Evolutionary conservation across 1,284 basidiomycete species (phyloP).

Genomic region (Sphagnurus paluster): DNA sequence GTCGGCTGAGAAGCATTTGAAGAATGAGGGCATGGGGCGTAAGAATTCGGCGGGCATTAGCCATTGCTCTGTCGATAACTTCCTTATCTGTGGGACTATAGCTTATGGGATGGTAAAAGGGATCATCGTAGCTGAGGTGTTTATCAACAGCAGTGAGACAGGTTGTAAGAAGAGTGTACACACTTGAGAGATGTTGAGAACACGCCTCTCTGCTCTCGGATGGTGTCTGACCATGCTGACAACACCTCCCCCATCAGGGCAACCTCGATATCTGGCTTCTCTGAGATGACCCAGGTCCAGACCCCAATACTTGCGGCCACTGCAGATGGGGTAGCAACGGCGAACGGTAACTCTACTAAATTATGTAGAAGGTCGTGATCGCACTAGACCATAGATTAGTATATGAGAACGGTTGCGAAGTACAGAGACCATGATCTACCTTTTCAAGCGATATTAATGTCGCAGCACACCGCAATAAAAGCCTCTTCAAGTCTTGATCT

Average conservation of each 20-base stretch:
- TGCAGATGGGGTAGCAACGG: conserved; percentile 85
- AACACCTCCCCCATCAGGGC: conserved; percentile 85
- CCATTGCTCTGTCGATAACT: conserved; percentile 73
- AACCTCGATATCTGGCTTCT: conserved; percentile 75
- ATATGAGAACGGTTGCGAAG: conserved; percentile 1
- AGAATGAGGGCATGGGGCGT: conserved; percentile 85
- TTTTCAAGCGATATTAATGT: conserved; percentile 70
- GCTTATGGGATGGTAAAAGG: conserved; percentile 84
- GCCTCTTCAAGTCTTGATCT: conserved; percentile 79
- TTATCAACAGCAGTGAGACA: conserved; percentile 6
- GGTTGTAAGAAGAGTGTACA: conserved; percentile 25
- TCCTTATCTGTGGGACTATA: conserved; percentile 93
- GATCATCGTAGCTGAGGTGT: conserved; percentile 78
- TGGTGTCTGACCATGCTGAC: conserved; percentile 85
- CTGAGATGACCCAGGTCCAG: conserved; percentile 96
- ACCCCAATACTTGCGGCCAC: conserved; percentile 89
- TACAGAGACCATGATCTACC: conserved; percentile 29
- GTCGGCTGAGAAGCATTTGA: conserved; percentile 89
- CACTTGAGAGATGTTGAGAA: conserved; percentile 84
- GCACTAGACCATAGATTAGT: conserved; percentile 53
- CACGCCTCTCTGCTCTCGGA: conserved; percentile 76
- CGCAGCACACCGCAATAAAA: conserved; percentile 88
- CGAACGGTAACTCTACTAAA: conserved; percentile 87
- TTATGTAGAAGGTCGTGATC: conserved; percentile 89
- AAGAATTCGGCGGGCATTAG: conserved; percentile 74